Conservation (phyloP, 2,329 filamentous ascomycete species). For the Trichoderma polysporum region DNA sequence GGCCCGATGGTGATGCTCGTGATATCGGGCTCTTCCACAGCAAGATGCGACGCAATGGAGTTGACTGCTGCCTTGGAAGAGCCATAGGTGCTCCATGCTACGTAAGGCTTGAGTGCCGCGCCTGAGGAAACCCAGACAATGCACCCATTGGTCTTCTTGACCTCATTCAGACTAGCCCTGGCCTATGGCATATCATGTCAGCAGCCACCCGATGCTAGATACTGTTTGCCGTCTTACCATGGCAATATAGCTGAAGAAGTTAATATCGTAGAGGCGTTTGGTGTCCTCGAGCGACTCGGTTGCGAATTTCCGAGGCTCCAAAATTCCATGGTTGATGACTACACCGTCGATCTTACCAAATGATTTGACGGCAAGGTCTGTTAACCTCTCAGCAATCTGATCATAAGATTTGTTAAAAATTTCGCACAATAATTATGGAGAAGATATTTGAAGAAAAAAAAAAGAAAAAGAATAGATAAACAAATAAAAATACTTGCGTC, state of each 20-base stretch:
- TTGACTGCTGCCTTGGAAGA: constrained; percentile 82
- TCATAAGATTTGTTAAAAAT: neutral
- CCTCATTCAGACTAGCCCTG: constrained; percentile 66
- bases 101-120: constrained; percentile 65
- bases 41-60: constrained; percentile 71
- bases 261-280: constrained; percentile 74
- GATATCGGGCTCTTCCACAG: constrained; percentile 73
- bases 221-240: constrained; percentile 55
- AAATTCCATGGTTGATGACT: constrained; percentile 81
- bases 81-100: constrained; percentile 78
- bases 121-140: constrained; percentile 81
- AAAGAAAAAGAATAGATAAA: neutral
- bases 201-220: neutral
- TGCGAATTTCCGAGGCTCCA: constrained; percentile 73
- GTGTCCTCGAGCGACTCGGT: constrained; percentile 71
- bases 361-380: constrained; percentile 61
- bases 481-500: constrained; percentile 38
- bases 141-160: constrained; percentile 67
- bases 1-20: constrained; percentile 72
- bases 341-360: constrained; percentile 78
- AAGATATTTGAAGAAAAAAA: neutral
- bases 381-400: constrained; percentile 59
- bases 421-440: neutral
- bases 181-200: constrained; percentile 49
- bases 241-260: constrained; percentile 80